Conservation (phyloP, 345 rosid genomes). For the Orychophragmus violaceus region DNA sequence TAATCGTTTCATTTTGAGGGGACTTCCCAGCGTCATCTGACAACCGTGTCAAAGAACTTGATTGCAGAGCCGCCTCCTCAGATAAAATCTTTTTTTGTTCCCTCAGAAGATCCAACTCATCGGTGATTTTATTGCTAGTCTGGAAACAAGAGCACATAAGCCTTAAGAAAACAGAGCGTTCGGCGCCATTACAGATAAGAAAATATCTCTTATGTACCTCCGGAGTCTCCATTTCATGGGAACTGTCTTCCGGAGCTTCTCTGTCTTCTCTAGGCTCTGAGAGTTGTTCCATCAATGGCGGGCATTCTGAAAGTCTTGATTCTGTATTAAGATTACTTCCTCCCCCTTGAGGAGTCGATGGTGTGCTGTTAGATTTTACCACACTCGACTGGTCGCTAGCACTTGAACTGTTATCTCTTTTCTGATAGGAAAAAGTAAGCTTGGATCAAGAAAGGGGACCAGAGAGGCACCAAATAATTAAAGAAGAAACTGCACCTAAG, state of each 20-base stretch:
- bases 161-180: background rate
- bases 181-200: background rate
- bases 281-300: constrained; percentile 58
- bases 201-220: constrained; percentile 41
- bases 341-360: constrained; percentile 83
- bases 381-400: constrained; percentile 85
- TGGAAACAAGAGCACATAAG: constrained; percentile 29
- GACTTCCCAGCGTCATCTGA: constrained; percentile 67
- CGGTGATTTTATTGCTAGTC: constrained; percentile 69
- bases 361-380: constrained; percentile 65
- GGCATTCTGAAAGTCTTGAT: constrained; percentile 70
- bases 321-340: constrained; percentile 56
- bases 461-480: background rate
- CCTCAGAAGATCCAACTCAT: constrained; percentile 80
- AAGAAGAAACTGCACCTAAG: background rate
- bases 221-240: too few relatives aligned
- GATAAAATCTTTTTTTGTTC: constrained; percentile 87
- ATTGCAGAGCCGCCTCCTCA: constrained; percentile 77
- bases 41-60: constrained; percentile 78
- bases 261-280: constrained; percentile 57
- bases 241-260: constrained; percentile 60
- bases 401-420: constrained; percentile 70
- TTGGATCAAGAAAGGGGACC: constrained; percentile 11
- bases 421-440: constrained; percentile 40
- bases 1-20: constrained; percentile 58